Conservation (phyloP, 306 rosid genomes). For the Abrus precatorius region DNA sequence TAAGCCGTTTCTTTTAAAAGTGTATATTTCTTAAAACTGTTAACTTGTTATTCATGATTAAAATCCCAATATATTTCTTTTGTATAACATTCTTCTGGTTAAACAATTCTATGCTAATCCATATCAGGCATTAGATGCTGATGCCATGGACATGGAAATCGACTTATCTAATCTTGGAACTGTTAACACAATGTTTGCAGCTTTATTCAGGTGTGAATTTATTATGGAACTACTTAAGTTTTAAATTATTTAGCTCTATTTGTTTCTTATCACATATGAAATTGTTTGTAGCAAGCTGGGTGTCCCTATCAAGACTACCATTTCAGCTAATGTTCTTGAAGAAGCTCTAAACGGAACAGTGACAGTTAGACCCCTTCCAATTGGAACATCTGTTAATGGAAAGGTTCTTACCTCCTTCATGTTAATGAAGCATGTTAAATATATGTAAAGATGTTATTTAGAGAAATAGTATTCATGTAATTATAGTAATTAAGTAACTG, state of each 20-base stretch:
- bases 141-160: constrained; percentile 97
- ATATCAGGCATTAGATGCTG: constrained; percentile 89
- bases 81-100: constrained; percentile 31
- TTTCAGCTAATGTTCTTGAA: constrained; percentile 98
- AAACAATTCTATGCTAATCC: constrained; percentile 42
- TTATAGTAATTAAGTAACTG: too few relatives aligned
- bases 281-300: constrained; percentile 88
- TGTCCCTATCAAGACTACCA: constrained; percentile 97
- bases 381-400: constrained; percentile 96
- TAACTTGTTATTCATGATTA: constrained; percentile 1
- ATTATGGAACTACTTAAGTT: constrained; percentile 41
- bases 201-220: constrained; percentile 90
- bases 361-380: constrained; percentile 97
- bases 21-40: neutral
- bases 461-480: too few relatives aligned
- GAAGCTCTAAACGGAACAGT: constrained; percentile 97
- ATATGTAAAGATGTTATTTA: too few relatives aligned
- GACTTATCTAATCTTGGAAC: constrained; percentile 99
- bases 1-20: neutral
- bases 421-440: constrained; percentile 17
- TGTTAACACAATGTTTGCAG: constrained; percentile 98
- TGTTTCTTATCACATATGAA: constrained; percentile 41
- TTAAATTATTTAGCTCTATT: constrained; percentile 33
- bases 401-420: constrained; percentile 69
- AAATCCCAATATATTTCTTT: neutral